These are phyloP conservation scores for Singerocomus inundabilis DNA, from an alignment of 1,284 basidiomycete genomes.

Conservation along the genomic window DNA sequence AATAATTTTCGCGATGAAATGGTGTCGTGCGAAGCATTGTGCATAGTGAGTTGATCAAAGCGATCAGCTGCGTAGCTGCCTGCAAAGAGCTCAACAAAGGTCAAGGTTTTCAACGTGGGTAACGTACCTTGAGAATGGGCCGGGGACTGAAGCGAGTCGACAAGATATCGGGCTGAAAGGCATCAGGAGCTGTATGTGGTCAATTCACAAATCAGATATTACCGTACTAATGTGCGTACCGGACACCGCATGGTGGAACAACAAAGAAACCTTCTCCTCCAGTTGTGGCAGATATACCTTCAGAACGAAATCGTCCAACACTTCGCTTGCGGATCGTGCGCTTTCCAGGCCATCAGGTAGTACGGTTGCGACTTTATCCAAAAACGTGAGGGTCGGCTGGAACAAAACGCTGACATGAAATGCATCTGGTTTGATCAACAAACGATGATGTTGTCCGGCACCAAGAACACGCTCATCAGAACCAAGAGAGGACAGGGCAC, in stretches of 20 bases:
- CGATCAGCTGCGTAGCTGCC: constrained; percentile 84
- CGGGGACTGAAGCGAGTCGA: constrained; percentile 62
- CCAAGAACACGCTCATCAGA: constrained; percentile 72
- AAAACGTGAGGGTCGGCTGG: constrained; percentile 87
- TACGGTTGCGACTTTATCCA: constrained; percentile 70
- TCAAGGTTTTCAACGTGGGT: not conserved
- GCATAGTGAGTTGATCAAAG: constrained; percentile 90
- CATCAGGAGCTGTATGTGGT: constrained; percentile 63
- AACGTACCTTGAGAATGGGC: constrained; percentile 76
- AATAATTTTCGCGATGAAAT: constrained; percentile 94
- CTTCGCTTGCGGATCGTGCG: constrained; percentile 67
- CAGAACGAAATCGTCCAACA: constrained; percentile 93
- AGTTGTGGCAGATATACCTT: constrained; percentile 93
- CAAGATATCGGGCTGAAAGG: constrained; percentile 76
- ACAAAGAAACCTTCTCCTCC: constrained; percentile 88
- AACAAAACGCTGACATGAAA: constrained; percentile 96
- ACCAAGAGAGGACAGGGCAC: constrained; percentile 56
- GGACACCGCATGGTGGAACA: constrained; percentile 86
- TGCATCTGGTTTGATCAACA: constrained; percentile 87
- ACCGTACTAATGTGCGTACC: constrained; percentile 45
- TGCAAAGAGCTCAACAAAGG: constrained; percentile 32
- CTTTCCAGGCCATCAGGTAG: constrained; percentile 76
- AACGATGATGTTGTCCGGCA: constrained; percentile 76
- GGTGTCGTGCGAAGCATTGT: constrained; percentile 92
- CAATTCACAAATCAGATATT: not conserved